These are phyloP conservation scores for Ilex paraguariensis DNA, from an alignment of 305 asterid species.

Conservation along the genomic window DNA sequence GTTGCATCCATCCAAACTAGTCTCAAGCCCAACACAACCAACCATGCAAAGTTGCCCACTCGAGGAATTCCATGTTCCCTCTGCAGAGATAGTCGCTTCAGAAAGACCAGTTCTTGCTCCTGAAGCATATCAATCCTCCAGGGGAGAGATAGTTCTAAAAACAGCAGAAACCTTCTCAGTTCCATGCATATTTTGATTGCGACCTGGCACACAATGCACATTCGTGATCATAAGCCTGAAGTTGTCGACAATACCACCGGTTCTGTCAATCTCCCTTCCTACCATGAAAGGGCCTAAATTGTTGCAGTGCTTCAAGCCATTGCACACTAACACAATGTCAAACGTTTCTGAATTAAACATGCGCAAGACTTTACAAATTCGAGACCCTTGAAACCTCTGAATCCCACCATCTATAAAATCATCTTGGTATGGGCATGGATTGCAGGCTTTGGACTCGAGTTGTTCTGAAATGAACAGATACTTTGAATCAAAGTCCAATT, in stretches of 20 bases:
- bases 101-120: conserved; percentile 17
- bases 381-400: conserved; percentile 1
- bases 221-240: conserved; percentile 8
- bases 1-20: conserved; percentile 4
- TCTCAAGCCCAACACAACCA: conserved; percentile 17
- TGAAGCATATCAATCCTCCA: conserved; percentile 8
- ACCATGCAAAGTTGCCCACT: conserved; percentile 19
- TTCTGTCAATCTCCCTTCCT: conserved; percentile 9
- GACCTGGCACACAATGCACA: conserved; percentile 11
- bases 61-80: conserved; percentile 19
- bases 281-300: conserved; percentile 9
- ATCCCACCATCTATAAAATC: conserved; percentile 4
- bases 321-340: conserved; percentile 6
- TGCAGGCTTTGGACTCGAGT: conserved; percentile 8
- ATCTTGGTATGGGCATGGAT: conserved; percentile 6
- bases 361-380: conserved; percentile 6
- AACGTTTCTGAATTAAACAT: conserved; percentile 8
- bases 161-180: conserved; percentile 14
- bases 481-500: conserved; percentile 3
- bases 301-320: conserved; percentile 4
- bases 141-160: conserved; percentile 11
- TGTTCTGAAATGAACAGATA: conserved; percentile 9
- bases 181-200: not conserved
- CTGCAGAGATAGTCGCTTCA: conserved; percentile 8
- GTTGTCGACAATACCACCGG: not conserved